Evolutionary conservation across 2,329 filamentous ascomycete species (phyloP), one percentile per base, ranked within the genome.

Genomic region (Claviceps purpurea): DNA sequence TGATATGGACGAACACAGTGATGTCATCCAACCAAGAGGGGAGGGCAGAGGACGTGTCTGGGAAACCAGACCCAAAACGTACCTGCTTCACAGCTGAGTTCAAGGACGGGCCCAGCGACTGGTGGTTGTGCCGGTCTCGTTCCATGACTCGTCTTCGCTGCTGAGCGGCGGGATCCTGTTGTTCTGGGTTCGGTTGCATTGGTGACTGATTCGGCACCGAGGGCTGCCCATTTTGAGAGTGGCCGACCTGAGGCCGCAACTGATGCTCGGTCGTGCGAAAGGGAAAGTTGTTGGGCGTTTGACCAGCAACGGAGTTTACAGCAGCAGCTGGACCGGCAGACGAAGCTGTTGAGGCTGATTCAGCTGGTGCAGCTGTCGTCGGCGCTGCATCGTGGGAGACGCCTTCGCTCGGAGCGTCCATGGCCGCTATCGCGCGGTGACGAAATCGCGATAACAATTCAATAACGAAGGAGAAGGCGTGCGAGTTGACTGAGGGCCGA

Each of bases 31-130:
- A 13, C 11, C 13, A 5, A 14, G 18, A 47, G 16, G 30, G 22
- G 45, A 18, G 22, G 11, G 45, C 14, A 39, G 16, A 11, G 2
- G 20, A 39, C 10, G 46, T 37, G 55, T 49, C 14, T 5, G 18
- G 40, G 62, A 54, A 20, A 10, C 11, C 20, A 34, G n/a, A 49
- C 10, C 39, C 16, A n/a, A 18, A 18, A 50, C 72, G 64, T 74
- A 87, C 85, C 77, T 86, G 73, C 65, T 87, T 87, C 56, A 89
- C 78, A 56, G 73, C 72, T 51, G 70, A 72, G 62, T 89, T 81
- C 47, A 87, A 73, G 39, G 74, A 73, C 47, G 70, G 68, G 56
- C 85, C 85, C 50, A 90, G 76, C 55, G 86, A 87, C 68, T 85
- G 80, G 57, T 76, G 64, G 61, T 81, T 81, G 61, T 69, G 79